Evolutionary conservation across 2,329 filamentous ascomycete genomes (phyloP).

Genomic region (Fusarium marasasianum): DNA sequence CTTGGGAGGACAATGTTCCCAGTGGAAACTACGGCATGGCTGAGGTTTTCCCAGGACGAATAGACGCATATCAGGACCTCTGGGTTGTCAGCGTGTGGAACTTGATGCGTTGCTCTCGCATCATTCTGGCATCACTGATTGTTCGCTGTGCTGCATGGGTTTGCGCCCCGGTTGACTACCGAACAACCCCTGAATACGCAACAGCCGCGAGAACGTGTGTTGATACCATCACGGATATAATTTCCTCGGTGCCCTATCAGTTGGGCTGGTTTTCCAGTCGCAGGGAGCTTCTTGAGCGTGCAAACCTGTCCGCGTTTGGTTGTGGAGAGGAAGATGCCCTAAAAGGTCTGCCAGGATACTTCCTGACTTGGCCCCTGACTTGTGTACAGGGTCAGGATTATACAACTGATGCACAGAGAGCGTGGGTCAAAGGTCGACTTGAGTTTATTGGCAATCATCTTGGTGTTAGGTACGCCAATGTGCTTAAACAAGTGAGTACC

Average conservation of each 20-base stretch:
- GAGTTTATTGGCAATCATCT: slow-evolving; percentile 64
- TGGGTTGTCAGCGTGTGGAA: slow-evolving; percentile 69
- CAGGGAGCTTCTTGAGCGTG: slow-evolving; percentile 51
- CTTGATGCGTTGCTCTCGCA: slow-evolving; percentile 60
- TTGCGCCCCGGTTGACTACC: slow-evolving; percentile 68
- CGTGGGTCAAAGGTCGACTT: slow-evolving; percentile 64
- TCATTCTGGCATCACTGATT: slow-evolving; percentile 64
- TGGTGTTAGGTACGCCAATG: slow-evolving; percentile 67
- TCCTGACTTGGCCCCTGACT: slow-evolving; percentile 67
- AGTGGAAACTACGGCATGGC: slow-evolving; percentile 61
- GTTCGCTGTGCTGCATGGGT: slow-evolving; percentile 70
- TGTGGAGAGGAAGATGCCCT: slow-evolving; percentile 60
- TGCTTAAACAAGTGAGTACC: slow-evolving; percentile 60
- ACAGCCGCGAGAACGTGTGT: slow-evolving; percentile 60
- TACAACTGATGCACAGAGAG: slow-evolving; percentile 65
- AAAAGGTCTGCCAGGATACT: slow-evolving; percentile 67
- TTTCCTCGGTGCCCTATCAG: slow-evolving; percentile 69
- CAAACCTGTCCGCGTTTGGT: slow-evolving; percentile 57
- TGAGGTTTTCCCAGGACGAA: slow-evolving; percentile 67
- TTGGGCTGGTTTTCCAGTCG: slow-evolving; percentile 66
- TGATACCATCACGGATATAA: slow-evolving; percentile 66
- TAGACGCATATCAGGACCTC: slow-evolving; percentile 68
- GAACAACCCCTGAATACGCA: slow-evolving; percentile 70
- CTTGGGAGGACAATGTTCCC: slow-evolving; percentile 65
- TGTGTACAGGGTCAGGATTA: slow-evolving; percentile 66